Percentiles rank a stretch among this genome's conserved stretches.
Conservation (phyloP, 352 stramenopile genomes). For the Pythium phragmiticola region DNA sequence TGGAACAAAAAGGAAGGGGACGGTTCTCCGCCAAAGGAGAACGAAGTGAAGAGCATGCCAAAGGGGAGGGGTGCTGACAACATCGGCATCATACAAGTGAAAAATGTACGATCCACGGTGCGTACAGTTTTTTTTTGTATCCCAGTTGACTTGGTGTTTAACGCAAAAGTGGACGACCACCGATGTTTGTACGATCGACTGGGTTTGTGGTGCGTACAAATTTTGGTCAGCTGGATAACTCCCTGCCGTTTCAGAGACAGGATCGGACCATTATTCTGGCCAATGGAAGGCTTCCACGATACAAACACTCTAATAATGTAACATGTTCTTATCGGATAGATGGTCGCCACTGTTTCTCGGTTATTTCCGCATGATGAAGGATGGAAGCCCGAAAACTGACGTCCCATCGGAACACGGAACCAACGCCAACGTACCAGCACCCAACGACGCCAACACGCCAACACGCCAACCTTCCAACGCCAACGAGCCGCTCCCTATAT, state of each 20-base stretch:
- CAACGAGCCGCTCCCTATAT: slow-evolving; percentile 7
- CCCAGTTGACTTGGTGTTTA: slow-evolving; percentile 30
- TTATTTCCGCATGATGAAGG: background rate
- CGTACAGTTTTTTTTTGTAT: slow-evolving; percentile 16
- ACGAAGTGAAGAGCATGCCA: background rate
- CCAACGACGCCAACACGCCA: slow-evolving; percentile 7
- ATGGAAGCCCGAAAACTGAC: background rate
- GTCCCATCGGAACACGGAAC: background rate
- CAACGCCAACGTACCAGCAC: slow-evolving; percentile 4
- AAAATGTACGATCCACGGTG: slow-evolving; percentile 33
- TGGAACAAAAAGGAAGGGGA: background rate
- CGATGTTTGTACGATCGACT: slow-evolving; percentile 25
- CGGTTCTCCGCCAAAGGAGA: no score
- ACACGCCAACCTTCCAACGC: slow-evolving; percentile 3
- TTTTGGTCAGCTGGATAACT: background rate
- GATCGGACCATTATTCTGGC: slow-evolving; percentile 1
- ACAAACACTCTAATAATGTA: background rate
- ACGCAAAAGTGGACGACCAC: slow-evolving; percentile 36
- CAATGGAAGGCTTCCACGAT: slow-evolving; percentile 13
- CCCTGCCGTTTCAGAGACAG: slow-evolving; percentile 11
- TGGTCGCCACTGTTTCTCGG: background rate
- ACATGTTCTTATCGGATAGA: background rate
- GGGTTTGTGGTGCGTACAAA: slow-evolving; percentile 27
- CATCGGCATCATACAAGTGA: background rate
- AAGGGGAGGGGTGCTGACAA: no score